Evolutionary conservation across 352 stramenopile species (phyloP), one percentile per base, ranked within the genome.

Genomic region (Phytophthora aleatoria): DNA sequence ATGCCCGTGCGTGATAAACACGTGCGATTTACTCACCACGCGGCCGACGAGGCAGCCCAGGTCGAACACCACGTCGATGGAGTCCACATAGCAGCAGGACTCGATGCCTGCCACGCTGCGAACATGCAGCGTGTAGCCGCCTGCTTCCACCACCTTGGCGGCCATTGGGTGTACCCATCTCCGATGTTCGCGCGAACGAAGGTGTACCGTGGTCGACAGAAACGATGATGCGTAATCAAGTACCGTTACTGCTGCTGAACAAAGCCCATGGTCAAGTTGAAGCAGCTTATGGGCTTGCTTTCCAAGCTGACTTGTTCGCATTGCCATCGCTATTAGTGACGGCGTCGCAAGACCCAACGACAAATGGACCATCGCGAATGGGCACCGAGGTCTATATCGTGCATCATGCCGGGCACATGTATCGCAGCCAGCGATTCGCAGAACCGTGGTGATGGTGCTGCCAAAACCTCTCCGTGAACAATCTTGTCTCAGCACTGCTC

Each of bases 1-100:
- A 73, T 96, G 89, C 45, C 89, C 89, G 50, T 96, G 89, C 24
- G 89, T 93, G 67, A 96, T 89, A 71, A 96, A 95, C 16, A 96
- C 77, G 55, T 94, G 71, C 15, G 76, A 74, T 65, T 92, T 93
- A 62, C 47, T 81, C 24, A 69, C 73, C 27, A 79, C 73, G 12
- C 72, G 72, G 10, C 66, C 69, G 27, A 81, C 67, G 48, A 81
- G 73, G 52, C 77, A 81, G 44, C 87, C 87, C 38, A 93, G 79
- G 54, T 95, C 87, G 44, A 95, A 95, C 5, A 77, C 83, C 6
- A 94, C 61, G 51, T 95, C 81, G 11, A 92, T 66, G 0, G 68
- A 69, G n/a, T 94, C 82, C 3, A 94, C 63, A 41, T 90, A 94
- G 62, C 81, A 92, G 56, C 74, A 87, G 3, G 87, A 95, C 61